Percentiles rank a stretch among this genome's conserved stretches.
Evolutionary conservation across 2,329 filamentous ascomycete species (phyloP).

Genomic region (Arthrobotrys entomopaga): DNA sequence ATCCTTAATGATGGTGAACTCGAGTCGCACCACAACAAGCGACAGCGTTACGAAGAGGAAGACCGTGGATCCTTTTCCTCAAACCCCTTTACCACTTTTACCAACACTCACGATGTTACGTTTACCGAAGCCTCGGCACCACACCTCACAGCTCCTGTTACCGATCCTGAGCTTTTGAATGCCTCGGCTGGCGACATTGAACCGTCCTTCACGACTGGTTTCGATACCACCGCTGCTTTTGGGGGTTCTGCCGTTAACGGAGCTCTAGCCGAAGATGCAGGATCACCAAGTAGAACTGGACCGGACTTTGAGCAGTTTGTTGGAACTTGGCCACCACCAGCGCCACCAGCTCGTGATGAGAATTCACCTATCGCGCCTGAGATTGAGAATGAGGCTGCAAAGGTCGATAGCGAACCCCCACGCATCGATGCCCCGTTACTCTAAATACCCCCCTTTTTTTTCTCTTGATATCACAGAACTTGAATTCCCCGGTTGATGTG

Average conservation of each 20-base stretch:
- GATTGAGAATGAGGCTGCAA: conserved; percentile 12
- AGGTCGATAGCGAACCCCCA: conserved; percentile 15
- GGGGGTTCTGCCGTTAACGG: conserved; percentile 12
- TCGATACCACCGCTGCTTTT: conserved; percentile 30
- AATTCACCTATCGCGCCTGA: conserved; percentile 21
- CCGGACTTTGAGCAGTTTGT: conserved; percentile 53
- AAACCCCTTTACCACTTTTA: conserved; percentile 44
- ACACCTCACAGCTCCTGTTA: conserved; percentile 43
- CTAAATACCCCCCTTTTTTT: conserved; percentile 9
- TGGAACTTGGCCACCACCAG: conserved; percentile 43
- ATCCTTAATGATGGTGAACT: conserved; percentile 53
- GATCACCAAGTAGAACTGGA: conserved; percentile 37
- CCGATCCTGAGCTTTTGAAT: conserved; percentile 44
- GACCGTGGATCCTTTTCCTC: conserved; percentile 14
- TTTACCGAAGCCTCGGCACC: conserved; percentile 46
- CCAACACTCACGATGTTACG: conserved; percentile 47
- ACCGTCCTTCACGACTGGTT: conserved; percentile 40
- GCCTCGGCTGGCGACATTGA: conserved; percentile 29
- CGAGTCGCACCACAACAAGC: conserved; percentile 39
- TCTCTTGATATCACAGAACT: not conserved
- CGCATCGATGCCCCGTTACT: conserved; percentile 31
- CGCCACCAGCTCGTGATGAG: conserved; percentile 25
- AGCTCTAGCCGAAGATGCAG: conserved; percentile 27
- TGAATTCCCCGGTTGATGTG: not conserved
- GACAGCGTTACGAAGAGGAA: conserved; percentile 40